These are phyloP conservation scores for Aureobasidium lini DNA, from an alignment of 2,329 filamentous ascomycete genomes.

Conservation along the genomic window DNA sequence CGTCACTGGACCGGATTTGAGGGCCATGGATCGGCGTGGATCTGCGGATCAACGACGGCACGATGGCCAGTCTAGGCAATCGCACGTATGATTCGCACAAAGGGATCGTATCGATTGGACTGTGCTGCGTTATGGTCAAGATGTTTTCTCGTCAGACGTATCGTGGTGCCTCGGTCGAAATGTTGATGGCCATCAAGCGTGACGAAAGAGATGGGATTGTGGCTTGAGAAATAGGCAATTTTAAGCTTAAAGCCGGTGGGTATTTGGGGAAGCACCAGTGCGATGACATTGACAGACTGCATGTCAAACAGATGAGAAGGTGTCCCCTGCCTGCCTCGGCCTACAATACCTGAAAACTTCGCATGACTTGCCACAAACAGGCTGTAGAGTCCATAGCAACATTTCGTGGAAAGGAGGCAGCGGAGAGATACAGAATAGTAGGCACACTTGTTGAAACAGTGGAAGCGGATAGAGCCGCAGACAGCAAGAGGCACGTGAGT, in stretches of 20 bases:
- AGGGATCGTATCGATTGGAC: neutral
- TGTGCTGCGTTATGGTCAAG: neutral
- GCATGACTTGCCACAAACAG: neutral
- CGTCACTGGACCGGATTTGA: neutral
- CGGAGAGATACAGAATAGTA: neutral
- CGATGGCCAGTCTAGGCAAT: neutral
- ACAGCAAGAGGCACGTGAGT: neutral
- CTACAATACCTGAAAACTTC: neutral
- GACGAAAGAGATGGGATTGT: neutral
- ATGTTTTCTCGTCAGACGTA: neutral
- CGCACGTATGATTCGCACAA: neutral
- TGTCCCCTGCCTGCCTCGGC: neutral
- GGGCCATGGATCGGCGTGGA: slow-evolving; percentile 1
- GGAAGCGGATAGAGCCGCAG: neutral
- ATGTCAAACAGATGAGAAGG: too few relatives aligned
- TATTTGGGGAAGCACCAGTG: too few relatives aligned
- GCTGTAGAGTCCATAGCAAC: too few relatives aligned
- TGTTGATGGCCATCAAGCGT: neutral
- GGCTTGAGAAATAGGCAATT: neutral
- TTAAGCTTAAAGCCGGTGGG: neutral
- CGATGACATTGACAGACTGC: neutral
- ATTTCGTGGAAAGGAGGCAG: neutral
- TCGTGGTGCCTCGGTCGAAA: neutral
- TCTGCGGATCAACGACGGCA: slow-evolving; percentile 4
- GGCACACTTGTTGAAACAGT: neutral